Evolutionary conservation across 2,329 filamentous ascomycete species (phyloP).

Genomic region (Hymenoscyphus scutula): DNA sequence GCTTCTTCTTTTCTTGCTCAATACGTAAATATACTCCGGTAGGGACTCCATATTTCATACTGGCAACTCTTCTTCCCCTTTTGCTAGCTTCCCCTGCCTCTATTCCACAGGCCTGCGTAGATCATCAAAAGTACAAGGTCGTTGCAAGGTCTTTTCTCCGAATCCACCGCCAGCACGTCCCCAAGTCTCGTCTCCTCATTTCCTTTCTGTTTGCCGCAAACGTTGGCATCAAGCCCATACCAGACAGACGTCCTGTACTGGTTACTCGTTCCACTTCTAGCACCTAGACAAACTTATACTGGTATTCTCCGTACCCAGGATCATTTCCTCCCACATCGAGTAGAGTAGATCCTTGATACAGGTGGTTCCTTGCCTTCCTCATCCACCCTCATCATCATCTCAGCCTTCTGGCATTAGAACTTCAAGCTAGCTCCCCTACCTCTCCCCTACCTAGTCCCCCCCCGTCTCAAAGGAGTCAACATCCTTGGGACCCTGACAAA

Average conservation of each 20-base stretch:
- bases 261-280: neutral
- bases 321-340: too few species aligned
- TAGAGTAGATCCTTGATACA: neutral
- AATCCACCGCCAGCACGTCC: conserved; percentile 8
- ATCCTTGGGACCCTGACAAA: conserved; percentile 2
- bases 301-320: too few species aligned
- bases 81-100: conserved; percentile 1
- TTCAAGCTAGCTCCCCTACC: neutral
- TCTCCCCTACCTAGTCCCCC: neutral
- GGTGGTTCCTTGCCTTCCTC: neutral
- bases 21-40: neutral
- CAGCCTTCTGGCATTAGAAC: conserved; percentile 2
- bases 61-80: neutral
- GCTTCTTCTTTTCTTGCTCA: neutral
- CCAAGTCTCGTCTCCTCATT: conserved; percentile 21
- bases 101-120: conserved; percentile 1
- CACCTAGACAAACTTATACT: neutral
- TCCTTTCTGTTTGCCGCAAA: conserved; percentile 32
- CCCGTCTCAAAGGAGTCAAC: conserved; percentile 8
- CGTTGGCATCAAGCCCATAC: conserved; percentile 15
- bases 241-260: conserved; percentile 17
- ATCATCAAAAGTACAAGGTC: neutral
- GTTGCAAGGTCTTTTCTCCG: conserved; percentile 1
- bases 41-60: conserved; percentile 1
- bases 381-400: neutral